phyloP scores from a whole-genome alignment of 148 eudicot genomes.

The Nyssa sinensis region DNA sequence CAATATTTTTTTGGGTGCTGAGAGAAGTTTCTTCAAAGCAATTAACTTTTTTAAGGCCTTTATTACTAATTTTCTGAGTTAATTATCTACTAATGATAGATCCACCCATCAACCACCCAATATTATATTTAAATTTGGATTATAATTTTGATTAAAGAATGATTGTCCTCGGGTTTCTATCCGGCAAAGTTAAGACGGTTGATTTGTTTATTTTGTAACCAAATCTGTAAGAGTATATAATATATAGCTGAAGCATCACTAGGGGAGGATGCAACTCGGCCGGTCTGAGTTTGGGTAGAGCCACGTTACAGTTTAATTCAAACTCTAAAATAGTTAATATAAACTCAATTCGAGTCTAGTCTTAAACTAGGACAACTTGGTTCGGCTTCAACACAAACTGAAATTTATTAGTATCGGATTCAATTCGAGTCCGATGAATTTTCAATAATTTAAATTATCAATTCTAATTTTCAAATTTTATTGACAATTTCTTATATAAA shows the following conservation, averaged over 20 bases:
- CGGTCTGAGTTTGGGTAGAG: too few species aligned
- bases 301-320: too few species aligned
- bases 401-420: too few species aligned
- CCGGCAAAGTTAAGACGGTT: background rate
- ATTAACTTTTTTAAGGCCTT: background rate
- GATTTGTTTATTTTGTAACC: background rate
- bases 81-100: background rate
- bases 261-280: too few species aligned
- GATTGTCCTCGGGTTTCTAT: slow-evolving; percentile 5
- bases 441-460: too few species aligned
- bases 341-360: too few species aligned
- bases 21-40: background rate
- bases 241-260: background rate
- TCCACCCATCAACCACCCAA: slow-evolving; percentile 11
- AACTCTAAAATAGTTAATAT: too few species aligned
- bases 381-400: too few species aligned
- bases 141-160: background rate
- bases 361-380: too few species aligned
- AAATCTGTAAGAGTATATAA: background rate
- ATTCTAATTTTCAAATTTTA: too few species aligned
- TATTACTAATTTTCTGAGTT: background rate
- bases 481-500: too few species aligned
- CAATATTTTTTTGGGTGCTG: background rate
- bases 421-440: too few species aligned
- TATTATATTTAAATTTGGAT: background rate